Base-by-base conservation (phyloP, 805 yeast genomes). In the Aciculoconidium aculeatum region DNA sequence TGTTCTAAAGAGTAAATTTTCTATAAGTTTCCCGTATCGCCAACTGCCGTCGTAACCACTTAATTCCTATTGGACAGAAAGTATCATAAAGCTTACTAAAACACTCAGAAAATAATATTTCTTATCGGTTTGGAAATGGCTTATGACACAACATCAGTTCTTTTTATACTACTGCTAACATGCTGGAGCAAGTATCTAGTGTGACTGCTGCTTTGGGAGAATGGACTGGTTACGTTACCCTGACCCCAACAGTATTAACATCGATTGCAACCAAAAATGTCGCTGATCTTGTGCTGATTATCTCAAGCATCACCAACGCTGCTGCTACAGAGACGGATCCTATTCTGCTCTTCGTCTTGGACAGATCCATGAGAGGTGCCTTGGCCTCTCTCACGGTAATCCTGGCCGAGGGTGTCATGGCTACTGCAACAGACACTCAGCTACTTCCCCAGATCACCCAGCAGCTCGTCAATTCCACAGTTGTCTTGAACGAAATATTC, bases 381-480 rank as follows among this genome's bases (percentile, higher is more conserved):
- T 23, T 34, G 30, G 51, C 51, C 6, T 45, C 51, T 7, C 39
- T 47, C 20, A 27, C 34, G 21, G 43, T 47, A 30, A 43, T 47
- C 15, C 34, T 37, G 1, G 47, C 40, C 3, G 43, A 45, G 23
- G 36, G 36, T 16, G 40, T 28, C 18, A 34, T 47, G n/a, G 51
- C 51, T 15, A 47, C 51, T 2, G 51, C 51, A 17, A 42, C 49
- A 9, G 42, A 32, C 10, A 38, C 49, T 3, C 45, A 37, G 18
- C 36, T 32, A 8, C 32, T 44, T 12, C 41, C 54, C 3, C 25
- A 25, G 15, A 53, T 52, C 2, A 41, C 55, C 3, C 31, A 36
- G 9, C 46, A 34, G 6, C 35, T 48, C 23, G 33, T 36, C 21
- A 36, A 49, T 24, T 47, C 51, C 3, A 37, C 54, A 4, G 24